Evolutionary conservation across 192 early-diverging fungal species (phyloP).

Genomic region (Phycomyces nitens): DNA sequence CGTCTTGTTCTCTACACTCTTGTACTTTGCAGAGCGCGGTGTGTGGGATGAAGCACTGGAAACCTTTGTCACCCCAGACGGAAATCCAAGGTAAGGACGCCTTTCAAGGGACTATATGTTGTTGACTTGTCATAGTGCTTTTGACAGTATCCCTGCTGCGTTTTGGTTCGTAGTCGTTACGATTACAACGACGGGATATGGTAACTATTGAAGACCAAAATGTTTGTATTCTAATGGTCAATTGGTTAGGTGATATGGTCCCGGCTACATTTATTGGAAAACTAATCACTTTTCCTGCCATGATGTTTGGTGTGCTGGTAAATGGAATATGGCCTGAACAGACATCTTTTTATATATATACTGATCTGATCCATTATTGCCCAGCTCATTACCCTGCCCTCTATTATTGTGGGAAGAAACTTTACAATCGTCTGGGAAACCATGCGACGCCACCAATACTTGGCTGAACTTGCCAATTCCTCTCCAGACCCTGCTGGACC

Average conservation of each 20-base stretch:
- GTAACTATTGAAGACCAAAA: too few relatives aligned
- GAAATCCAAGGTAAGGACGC: constrained; percentile 58
- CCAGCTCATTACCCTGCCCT: constrained; percentile 73
- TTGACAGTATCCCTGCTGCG: constrained; percentile 74
- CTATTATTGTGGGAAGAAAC: constrained; percentile 76
- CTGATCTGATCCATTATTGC: too few relatives aligned
- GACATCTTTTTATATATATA: not conserved
- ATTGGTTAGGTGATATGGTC: constrained; percentile 66
- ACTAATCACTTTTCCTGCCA: constrained; percentile 71
- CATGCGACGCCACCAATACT: constrained; percentile 43
- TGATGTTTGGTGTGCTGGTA: constrained; percentile 71
- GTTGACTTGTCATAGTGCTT: constrained; percentile 34
- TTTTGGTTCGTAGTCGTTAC: constrained; percentile 75
- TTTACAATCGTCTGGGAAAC: constrained; percentile 80
- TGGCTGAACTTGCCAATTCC: not conserved
- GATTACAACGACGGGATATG: constrained; percentile 75
- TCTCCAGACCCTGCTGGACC: not conserved
- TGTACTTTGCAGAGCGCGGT: constrained; percentile 82
- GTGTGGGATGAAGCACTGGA: constrained; percentile 62
- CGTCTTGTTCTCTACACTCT: constrained; percentile 66
- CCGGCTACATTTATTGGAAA: constrained; percentile 76
- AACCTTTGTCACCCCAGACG: constrained; percentile 60
- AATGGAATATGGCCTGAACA: too few relatives aligned
- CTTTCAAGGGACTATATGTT: not conserved
- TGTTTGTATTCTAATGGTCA: too few relatives aligned